These are phyloP conservation scores for Nemania sp. DNA, from an alignment of 2,329 filamentous ascomycete species.

Conservation along the genomic window DNA sequence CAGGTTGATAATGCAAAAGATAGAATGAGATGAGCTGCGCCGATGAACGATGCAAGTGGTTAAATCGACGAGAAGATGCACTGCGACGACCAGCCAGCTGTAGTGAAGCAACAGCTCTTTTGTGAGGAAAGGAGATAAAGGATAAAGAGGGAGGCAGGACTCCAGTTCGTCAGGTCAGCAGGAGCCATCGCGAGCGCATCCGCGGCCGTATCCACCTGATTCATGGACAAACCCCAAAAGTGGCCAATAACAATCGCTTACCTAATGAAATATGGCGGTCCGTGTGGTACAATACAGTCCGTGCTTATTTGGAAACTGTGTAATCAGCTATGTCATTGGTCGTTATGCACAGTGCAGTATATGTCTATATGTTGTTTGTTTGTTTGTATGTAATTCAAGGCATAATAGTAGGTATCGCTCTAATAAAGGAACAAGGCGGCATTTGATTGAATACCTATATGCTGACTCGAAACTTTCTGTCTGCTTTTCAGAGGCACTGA, in stretches of 20 bases:
- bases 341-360: not conserved
- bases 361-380: not conserved
- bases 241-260: constrained; percentile 22
- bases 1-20: constrained; percentile 38
- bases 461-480: too few species aligned
- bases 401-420: too few species aligned
- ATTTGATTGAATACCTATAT: too few species aligned
- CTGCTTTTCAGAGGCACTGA: too few species aligned
- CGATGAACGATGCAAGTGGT: constrained; percentile 42
- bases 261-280: not conserved
- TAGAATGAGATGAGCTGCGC: constrained; percentile 23
- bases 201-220: constrained; percentile 17
- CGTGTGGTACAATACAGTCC: constrained; percentile 2
- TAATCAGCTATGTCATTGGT: not conserved
- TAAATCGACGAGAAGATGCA: constrained; percentile 38
- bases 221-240: not conserved
- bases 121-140: constrained; percentile 34
- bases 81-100: constrained; percentile 27
- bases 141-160: constrained; percentile 32
- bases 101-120: constrained; percentile 34
- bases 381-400: too few species aligned
- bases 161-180: constrained; percentile 13
- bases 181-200: constrained; percentile 26
- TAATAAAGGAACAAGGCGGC: too few species aligned
- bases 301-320: not conserved